Base-by-base conservation (phyloP, 2,329 filamentous ascomycete species). In the Trichophyton equinum region DNA sequence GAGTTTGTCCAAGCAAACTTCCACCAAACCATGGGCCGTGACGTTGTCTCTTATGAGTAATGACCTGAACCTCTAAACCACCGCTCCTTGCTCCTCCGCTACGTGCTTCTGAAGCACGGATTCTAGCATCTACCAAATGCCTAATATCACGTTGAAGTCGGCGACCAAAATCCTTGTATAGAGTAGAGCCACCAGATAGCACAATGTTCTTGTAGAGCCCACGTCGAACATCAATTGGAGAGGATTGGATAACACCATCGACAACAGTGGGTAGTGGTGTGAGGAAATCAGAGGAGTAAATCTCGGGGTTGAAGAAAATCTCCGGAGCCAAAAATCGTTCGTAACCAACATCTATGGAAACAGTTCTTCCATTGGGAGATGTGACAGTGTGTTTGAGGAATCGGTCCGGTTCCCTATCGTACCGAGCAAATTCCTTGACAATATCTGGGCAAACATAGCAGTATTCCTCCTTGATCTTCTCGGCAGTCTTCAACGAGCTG, bases 191-290 rank as follows among this genome's bases (percentile, higher is more conserved):
- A 72, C 94, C 94, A 2, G 92, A 97, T 42, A 99, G 81, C 40
- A 99, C 94, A 77, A 99, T 99, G 78, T 99, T 99, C 85, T 99
- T 99, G 84, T 99, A 99, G 42, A 99, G 82, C 47, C 94, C 94
- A 77, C 94, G 85, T 71, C 94, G 88, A 53, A 99, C 95, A 72
- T 99, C 94, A 69, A 99, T 99, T 47, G 94, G 94, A 38, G 92
- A 96, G 61, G 91, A 92, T 76, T 99, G 94, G 69, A 99, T 99
- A 65, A 97, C 94, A 61, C 87, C 88, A 72, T 99, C 94, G 64
- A 99, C 95, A 58, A 99, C 94, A 58, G 84, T 88, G 25, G 94
- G 94, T 7, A 99, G 83, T 13, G 94, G 94, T 11, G 94, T 99
- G 66, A 99, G 79, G 80, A 99, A 99, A 73, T 99, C 94, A 67